A percentile compares a stretch with the other conserved stretches of the same genome.
Conservation (phyloP, 306 rosid genomes). For the Lathyrus oleraceus region DNA sequence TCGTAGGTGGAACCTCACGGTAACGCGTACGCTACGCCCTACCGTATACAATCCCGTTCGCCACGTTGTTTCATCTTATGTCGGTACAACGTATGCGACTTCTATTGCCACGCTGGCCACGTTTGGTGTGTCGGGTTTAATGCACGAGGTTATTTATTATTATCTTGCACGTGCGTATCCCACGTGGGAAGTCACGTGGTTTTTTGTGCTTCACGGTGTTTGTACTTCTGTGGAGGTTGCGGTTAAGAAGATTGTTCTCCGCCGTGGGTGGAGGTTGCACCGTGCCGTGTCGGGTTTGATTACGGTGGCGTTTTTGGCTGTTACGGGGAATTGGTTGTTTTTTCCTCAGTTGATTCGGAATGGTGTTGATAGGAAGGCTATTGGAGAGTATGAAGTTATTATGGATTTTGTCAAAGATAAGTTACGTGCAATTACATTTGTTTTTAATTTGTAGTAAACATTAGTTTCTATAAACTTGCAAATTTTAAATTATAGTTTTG, state of each 20-base stretch:
- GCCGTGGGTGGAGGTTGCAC: conserved; percentile 46
- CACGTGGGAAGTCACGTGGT: conserved; percentile 85
- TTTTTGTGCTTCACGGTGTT: conserved; percentile 60
- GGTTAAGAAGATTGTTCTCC: conserved; percentile 40
- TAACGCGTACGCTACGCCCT: conserved; percentile 52
- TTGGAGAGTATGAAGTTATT: conserved; percentile 45
- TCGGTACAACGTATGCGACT: conserved; percentile 37
- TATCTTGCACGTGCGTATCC: conserved; percentile 60
- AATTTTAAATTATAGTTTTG: background rate
- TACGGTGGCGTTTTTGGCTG: conserved; percentile 47
- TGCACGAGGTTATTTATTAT: conserved; percentile 69
- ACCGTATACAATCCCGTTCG: conserved; percentile 46
- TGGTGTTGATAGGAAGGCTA: conserved; percentile 43
- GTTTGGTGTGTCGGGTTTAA: conserved; percentile 55
- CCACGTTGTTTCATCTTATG: fast-evolving
- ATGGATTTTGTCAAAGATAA: conserved; percentile 29
- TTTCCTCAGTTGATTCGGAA: conserved; percentile 61
- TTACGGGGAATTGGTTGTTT: conserved; percentile 56
- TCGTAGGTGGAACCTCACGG: conserved; percentile 81
- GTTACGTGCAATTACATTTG: background rate
- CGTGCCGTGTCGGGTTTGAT: conserved; percentile 39
- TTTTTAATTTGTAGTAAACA: background rate
- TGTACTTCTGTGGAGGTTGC: conserved; percentile 54
- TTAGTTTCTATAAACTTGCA: background rate
- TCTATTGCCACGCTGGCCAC: conserved; percentile 33